Base-by-base conservation (phyloP, 2,329 filamentous ascomycete species). In the Sporothrix pseudoabietina region DNA sequence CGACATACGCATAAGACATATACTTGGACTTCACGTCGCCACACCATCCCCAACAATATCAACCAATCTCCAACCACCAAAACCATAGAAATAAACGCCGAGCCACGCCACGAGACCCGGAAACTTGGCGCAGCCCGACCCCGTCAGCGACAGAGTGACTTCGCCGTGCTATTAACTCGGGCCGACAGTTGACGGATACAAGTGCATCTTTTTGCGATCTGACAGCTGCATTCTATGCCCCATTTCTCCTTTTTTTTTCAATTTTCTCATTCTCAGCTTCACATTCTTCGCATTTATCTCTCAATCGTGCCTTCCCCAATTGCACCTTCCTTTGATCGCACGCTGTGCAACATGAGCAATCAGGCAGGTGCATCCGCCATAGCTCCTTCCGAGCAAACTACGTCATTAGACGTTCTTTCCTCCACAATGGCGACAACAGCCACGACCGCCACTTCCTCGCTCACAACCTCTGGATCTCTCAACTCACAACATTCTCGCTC, bases 381-480 rank as follows among this genome's bases (percentile, higher is more conserved):
- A 35, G 55, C 69, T 12, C 54, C 69, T 70, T 26, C 68, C 68
- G 52, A 70, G 35, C 68, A 32, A 55, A 35, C 32, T 32, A 54
- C 57, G 57, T 71, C 70, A 65, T 71, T 35, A n/a, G 65, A 68
- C 63, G 26, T n/a, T 26, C 63, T 57, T 32, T 52, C 54, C n/a
- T 44, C 55, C 55, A 57, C 39, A 44, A 59, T 39, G 59, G 8
- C 54, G 7, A 59, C 39, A 8, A 44, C 32, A 9, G 30, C 44
- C 7, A 61, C 69, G 19, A 19, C 14, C 69, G 14, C 32, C 12
- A 52, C 65, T 7, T 14, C 52, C 39, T 47, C n/a, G 12, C 19
- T 16, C 66, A 55, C 26, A 10, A 26, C 35, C 9, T 47, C 39
- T n/a, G 30, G 12, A 59, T 55, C 52, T 5, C 26, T 16, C 52